Evolutionary conservation across 2,329 filamentous ascomycete species (phyloP).

Genomic region (Cucurbitaria berberidis): DNA sequence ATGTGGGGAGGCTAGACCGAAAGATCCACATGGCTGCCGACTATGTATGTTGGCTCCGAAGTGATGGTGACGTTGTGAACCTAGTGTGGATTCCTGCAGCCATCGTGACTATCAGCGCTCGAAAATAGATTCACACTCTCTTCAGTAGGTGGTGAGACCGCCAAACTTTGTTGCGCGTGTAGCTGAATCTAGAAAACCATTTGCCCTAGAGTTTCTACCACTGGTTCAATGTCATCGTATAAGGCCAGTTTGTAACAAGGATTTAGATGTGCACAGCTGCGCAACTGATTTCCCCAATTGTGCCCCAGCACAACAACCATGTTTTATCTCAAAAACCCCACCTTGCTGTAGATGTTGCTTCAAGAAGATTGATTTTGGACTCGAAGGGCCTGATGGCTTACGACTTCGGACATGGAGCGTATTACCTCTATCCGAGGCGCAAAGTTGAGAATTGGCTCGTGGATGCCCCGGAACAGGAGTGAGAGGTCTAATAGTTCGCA

Average conservation of each 20-base stretch:
- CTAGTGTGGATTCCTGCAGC: neutral
- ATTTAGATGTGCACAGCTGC: too few species aligned
- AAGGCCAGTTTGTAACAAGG: too few species aligned
- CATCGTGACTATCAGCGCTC: neutral
- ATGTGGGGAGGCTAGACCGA: neutral
- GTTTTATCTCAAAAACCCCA: too few species aligned
- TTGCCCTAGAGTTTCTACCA: too few species aligned
- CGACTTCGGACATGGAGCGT: neutral
- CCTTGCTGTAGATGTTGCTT: too few species aligned
- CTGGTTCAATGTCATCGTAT: too few species aligned
- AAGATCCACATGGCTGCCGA: neutral
- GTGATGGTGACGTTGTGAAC: neutral
- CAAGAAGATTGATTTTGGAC: too few species aligned
- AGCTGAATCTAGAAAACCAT: too few species aligned
- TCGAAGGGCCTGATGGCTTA: neutral
- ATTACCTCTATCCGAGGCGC: constrained; percentile 1
- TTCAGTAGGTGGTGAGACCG: neutral
- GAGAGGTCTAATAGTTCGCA: neutral
- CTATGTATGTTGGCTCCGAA: neutral
- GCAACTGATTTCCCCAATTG: too few species aligned
- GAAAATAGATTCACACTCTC: neutral
- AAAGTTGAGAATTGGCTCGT: neutral
- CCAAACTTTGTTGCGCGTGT: too few species aligned
- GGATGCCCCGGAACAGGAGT: neutral
- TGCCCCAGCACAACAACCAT: too few species aligned